Evolutionary conservation across 177 flowering plant species (phyloP).

Genomic region (Vitis hybrid): DNA sequence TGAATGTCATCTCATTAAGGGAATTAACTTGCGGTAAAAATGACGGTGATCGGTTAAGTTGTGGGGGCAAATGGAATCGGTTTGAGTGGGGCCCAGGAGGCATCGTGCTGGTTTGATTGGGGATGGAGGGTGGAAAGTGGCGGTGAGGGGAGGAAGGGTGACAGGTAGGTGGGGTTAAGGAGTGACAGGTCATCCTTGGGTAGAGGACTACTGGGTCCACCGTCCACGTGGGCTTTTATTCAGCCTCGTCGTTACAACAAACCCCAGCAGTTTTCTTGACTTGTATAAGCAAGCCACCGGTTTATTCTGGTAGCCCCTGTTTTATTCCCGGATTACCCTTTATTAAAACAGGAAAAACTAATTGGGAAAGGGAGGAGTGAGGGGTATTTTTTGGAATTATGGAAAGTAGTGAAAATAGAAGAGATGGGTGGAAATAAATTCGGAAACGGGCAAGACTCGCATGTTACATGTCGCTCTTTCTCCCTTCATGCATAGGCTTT

Average conservation of each 20-base stretch:
- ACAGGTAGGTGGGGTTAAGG: neutral
- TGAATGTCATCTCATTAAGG: neutral
- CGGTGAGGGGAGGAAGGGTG: neutral
- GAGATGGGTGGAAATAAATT: conserved; percentile 20
- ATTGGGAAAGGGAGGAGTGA: too few species aligned
- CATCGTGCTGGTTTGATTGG: too few species aligned
- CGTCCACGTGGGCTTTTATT: conserved; percentile 11
- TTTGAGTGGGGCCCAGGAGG: too few species aligned
- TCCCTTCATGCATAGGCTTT: conserved; percentile 39
- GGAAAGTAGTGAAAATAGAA: conserved; percentile 2
- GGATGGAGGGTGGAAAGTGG: too few species aligned
- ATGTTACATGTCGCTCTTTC: conserved; percentile 57
- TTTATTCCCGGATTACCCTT: conserved; percentile 21
- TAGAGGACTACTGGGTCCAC: conserved; percentile 1
- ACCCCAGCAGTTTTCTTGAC: conserved; percentile 42
- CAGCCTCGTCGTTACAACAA: conserved; percentile 43
- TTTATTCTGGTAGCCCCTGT: conserved; percentile 20
- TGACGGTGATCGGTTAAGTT: too few species aligned
- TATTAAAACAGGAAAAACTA: neutral
- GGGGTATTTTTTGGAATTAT: conserved; percentile 15
- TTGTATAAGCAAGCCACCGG: conserved; percentile 22
- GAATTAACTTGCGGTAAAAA: neutral
- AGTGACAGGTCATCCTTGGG: conserved; percentile 2
- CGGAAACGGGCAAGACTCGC: conserved; percentile 51
- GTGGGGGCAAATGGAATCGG: too few species aligned